These are phyloP conservation scores for Colletotrichum salicis DNA, from an alignment of 2,329 filamentous ascomycete genomes.

Conservation along the genomic window DNA sequence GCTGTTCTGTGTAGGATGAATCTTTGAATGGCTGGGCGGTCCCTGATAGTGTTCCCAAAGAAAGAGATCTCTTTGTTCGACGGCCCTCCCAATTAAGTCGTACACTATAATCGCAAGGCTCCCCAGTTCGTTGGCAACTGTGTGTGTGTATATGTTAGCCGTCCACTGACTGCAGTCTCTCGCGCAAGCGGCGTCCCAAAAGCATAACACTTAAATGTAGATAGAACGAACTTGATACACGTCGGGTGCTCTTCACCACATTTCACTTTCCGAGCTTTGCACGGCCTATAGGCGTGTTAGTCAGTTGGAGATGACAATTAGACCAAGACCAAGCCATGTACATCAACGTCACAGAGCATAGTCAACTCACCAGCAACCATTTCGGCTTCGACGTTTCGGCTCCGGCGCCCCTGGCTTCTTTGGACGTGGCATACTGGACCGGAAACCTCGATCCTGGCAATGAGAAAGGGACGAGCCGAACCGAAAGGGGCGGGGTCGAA, in stretches of 20 bases:
- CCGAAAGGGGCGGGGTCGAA: slow-evolving; percentile 30
- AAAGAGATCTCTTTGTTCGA: slow-evolving; percentile 65
- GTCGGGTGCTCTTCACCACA: slow-evolving; percentile 81
- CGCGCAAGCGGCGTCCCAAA: not conserved
- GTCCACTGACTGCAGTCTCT: not conserved
- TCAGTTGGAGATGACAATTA: not conserved
- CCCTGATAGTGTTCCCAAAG: slow-evolving; percentile 44
- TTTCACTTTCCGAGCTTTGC: slow-evolving; percentile 78
- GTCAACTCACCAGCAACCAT: slow-evolving; percentile 55
- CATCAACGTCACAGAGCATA: not conserved
- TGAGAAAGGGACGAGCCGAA: slow-evolving; percentile 15
- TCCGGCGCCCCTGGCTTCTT: slow-evolving; percentile 55
- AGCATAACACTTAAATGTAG: not conserved
- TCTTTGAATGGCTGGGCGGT: slow-evolving; percentile 39
- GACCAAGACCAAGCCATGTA: not conserved
- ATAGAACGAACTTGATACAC: slow-evolving; percentile 68
- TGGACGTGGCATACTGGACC: slow-evolving; percentile 52
- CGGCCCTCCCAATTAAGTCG: slow-evolving; percentile 84
- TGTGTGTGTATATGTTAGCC: not conserved
- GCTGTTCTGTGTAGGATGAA: slow-evolving; percentile 45
- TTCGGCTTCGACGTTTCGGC: slow-evolving; percentile 57
- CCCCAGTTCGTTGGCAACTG: slow-evolving; percentile 75
- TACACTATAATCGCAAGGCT: slow-evolving; percentile 83
- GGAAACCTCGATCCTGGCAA: slow-evolving; percentile 15
- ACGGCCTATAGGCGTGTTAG: slow-evolving; percentile 69